These are phyloP conservation scores for Powellomyces hirtus DNA, from an alignment of 192 early-diverging fungal genomes.

Conservation along the genomic window DNA sequence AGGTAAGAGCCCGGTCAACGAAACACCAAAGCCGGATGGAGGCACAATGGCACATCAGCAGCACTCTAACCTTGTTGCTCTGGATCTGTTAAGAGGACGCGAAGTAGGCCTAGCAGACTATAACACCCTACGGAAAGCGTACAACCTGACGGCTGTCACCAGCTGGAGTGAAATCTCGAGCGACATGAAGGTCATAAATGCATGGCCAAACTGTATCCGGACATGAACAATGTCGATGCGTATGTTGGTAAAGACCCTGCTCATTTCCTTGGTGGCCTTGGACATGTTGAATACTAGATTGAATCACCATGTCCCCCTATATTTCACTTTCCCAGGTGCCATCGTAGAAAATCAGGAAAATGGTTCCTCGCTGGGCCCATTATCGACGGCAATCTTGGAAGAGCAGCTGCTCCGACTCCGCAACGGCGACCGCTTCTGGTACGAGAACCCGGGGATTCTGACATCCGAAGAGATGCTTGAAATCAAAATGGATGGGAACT, in stretches of 20 bases:
- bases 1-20: constrained; percentile 29
- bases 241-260: constrained; percentile 40
- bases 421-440: constrained; percentile 54
- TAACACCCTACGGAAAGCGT: constrained; percentile 18
- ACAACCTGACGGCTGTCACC: constrained; percentile 14
- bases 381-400: constrained; percentile 23
- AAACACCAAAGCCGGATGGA: too few relatives aligned
- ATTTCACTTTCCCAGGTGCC: too few relatives aligned
- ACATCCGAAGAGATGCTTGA: constrained; percentile 31
- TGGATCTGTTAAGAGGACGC: constrained; percentile 33
- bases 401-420: constrained; percentile 47
- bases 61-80: too few relatives aligned
- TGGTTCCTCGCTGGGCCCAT: constrained; percentile 30
- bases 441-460: constrained; percentile 50
- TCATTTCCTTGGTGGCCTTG: too few relatives aligned
- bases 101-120: constrained; percentile 43
- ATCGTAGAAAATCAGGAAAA: background rate
- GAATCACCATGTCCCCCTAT: too few relatives aligned
- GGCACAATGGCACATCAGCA: too few relatives aligned
- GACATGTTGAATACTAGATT: too few relatives aligned
- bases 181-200: constrained; percentile 20
- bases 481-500: constrained; percentile 17
- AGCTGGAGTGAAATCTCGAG: constrained; percentile 38
- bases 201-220: constrained; percentile 26
- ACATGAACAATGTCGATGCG: constrained; percentile 34